These are phyloP conservation scores for Coemansia sp. DNA, from an alignment of 192 early-diverging fungal species.

Conservation along the genomic window DNA sequence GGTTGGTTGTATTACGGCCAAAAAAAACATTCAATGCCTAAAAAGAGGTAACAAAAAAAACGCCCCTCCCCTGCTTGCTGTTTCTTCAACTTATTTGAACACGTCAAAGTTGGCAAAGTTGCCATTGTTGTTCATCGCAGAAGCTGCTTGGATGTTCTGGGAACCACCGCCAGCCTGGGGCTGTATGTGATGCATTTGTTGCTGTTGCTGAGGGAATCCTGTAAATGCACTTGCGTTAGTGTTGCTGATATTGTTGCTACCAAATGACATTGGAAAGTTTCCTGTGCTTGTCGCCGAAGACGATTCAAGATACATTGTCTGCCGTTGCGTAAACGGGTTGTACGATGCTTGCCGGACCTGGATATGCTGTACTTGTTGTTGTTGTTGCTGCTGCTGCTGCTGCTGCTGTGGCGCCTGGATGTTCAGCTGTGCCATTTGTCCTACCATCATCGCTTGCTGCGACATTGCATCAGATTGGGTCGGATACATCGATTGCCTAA, in stretches of 20 bases:
- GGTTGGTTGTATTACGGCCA: too few species aligned
- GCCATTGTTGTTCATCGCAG: constrained; percentile 29
- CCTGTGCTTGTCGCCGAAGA: background rate
- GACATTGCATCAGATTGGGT: constrained; percentile 9
- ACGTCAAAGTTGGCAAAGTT: constrained; percentile 52
- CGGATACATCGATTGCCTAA: constrained; percentile 53
- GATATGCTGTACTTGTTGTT: too few species aligned
- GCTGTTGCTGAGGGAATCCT: background rate
- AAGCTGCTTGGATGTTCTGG: constrained; percentile 13
- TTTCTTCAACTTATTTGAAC: constrained; percentile 14
- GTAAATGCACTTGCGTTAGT: constrained; percentile 1
- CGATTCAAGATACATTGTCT: constrained; percentile 47
- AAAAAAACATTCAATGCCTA: too few species aligned
- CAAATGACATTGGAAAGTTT: constrained; percentile 4
- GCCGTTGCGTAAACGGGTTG: constrained; percentile 53
- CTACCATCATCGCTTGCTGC: constrained; percentile 28
- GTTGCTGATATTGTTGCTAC: constrained; percentile 7
- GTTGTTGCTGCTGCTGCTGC: constrained; percentile 17
- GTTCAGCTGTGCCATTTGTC: constrained; percentile 41
- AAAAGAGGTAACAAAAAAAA: background rate
- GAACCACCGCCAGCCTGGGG: background rate
- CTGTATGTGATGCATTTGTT: constrained; percentile 6
- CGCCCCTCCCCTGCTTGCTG: background rate
- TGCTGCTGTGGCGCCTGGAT: constrained; percentile 24
- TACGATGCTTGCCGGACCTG: constrained; percentile 26